Evolutionary conservation across 371 early-diverging fungal species (phyloP), one percentile per base, ranked within the genome.

Genomic region (Homolaphlyctis polyrhiza): DNA sequence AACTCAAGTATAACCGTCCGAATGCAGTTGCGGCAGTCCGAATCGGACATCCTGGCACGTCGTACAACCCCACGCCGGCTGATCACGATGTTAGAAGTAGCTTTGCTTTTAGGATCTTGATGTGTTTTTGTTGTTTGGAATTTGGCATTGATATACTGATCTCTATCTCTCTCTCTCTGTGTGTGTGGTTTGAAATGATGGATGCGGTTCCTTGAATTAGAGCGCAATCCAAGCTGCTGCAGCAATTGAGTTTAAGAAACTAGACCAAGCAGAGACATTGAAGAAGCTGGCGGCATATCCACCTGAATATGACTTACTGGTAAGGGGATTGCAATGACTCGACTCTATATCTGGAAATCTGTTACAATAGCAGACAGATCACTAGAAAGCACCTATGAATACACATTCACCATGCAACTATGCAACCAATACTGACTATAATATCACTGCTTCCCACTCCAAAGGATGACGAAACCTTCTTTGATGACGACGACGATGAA

Each of bases 41-140:
- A 25, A 73, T 88, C 48, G 84, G 89, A 23, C 90, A 91, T 63
- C 86, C 91, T 0, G 98, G 98, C 54, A 85, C 91, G 0, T 95
- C 95, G 13, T 97, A 97, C 73, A 91, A 91, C 64, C 96, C 97
- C 14, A 77, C 83, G 8, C 76, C 83, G 65, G 83, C 86, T 58
- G 91, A 90, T 47, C 94, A 95, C 78, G 87, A 91, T 67, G 80
- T 71, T 54, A 48, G 75, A n/a, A n/a, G n/a, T n/a, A n/a, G n/a
- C 29, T 33, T 39, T 36, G 18, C n/a, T n/a, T n/a, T n/a, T n/a
- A n/a, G n/a, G n/a, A n/a, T n/a, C n/a, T n/a, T n/a, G n/a, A n/a
- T n/a, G n/a, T n/a, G n/a, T n/a, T n/a, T n/a, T n/a, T n/a, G n/a
- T n/a, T n/a, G n/a, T n/a, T n/a, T n/a, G n/a, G n/a, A n/a, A n/a